A percentile compares a stretch with the other conserved stretches of the same genome.
Conservation (phyloP, 2,329 filamentous ascomycete species). For the Cladosporium sp. region DNA sequence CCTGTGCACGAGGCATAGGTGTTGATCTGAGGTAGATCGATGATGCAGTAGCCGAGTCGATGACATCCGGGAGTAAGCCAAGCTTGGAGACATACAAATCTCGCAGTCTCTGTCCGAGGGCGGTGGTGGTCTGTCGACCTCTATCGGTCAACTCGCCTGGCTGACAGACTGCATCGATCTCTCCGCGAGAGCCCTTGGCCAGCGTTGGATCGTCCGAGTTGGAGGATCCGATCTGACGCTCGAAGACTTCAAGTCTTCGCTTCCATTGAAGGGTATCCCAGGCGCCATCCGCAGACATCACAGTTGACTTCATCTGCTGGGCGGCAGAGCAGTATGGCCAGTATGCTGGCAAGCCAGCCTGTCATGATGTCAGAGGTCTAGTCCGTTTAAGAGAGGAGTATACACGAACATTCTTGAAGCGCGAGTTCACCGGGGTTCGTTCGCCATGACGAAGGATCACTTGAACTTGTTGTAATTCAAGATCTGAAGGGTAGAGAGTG, state of each 20-base stretch:
- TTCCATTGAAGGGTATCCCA: conserved; percentile 65
- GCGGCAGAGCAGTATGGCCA: conserved; percentile 92
- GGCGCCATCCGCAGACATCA: conserved; percentile 56
- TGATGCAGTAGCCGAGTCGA: conserved; percentile 40
- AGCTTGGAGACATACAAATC: conserved; percentile 55
- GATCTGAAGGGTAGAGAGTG: conserved; percentile 74
- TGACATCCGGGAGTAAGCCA: conserved; percentile 49
- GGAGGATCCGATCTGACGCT: conserved; percentile 55
- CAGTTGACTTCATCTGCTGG: conserved; percentile 66
- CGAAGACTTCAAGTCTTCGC: conserved; percentile 79
- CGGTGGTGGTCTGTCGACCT: conserved; percentile 52
- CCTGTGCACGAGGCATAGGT: conserved; percentile 53
- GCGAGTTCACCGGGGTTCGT: conserved; percentile 81
- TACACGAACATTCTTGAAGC: conserved; percentile 68
- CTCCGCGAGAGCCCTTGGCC: conserved; percentile 66
- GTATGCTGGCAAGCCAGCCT: conserved; percentile 45
- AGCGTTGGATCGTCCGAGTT: conserved; percentile 55
- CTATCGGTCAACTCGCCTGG: conserved; percentile 55
- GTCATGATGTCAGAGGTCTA: neutral
- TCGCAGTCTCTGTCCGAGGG: conserved; percentile 51
- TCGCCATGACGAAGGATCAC: conserved; percentile 61
- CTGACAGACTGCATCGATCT: conserved; percentile 81
- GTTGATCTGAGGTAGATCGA: conserved; percentile 51
- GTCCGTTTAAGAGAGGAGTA: neutral
- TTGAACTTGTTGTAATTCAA: conserved; percentile 88